These are phyloP conservation scores for Lentithecium fluviatile DNA, from an alignment of 495 filamentous ascomycete genomes.

Conservation along the genomic window DNA sequence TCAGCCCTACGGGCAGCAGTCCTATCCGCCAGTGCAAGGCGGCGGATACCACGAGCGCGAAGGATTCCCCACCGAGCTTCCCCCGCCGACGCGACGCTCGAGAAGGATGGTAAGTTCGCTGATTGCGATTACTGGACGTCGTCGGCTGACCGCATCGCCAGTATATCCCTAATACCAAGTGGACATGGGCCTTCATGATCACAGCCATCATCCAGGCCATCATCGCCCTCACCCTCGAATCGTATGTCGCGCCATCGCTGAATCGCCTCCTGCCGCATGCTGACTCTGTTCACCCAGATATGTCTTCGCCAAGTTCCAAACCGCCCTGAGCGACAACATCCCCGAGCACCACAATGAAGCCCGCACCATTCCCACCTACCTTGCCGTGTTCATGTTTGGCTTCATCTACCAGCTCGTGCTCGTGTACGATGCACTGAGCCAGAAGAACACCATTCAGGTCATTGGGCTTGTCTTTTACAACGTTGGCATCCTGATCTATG, in stretches of 20 bases:
- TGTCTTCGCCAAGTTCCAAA: slow-evolving; percentile 69
- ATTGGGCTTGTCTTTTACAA: slow-evolving; percentile 95
- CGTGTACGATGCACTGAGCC: slow-evolving; percentile 85
- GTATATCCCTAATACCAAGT: slow-evolving; percentile 73
- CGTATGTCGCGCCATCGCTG: slow-evolving; percentile 56
- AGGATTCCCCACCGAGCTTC: slow-evolving; percentile 48
- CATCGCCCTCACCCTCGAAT: slow-evolving; percentile 77
- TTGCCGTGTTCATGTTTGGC: slow-evolving; percentile 95
- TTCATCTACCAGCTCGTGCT: slow-evolving; percentile 88
- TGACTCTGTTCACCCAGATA: slow-evolving; percentile 56
- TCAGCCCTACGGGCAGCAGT: slow-evolving; percentile 13
- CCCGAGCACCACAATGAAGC: slow-evolving; percentile 43
- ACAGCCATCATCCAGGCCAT: slow-evolving; percentile 72
- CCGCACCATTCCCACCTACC: slow-evolving; percentile 80
- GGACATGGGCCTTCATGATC: slow-evolving; percentile 84
- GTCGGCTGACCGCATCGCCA: too few relatives aligned
- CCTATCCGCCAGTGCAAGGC: slow-evolving; percentile 4
- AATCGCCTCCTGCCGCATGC: not conserved
- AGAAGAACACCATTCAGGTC: slow-evolving; percentile 98
- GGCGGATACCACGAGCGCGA: slow-evolving; percentile 58
- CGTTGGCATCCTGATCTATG: slow-evolving; percentile 84
- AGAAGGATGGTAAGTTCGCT: slow-evolving; percentile 45
- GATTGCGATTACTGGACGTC: too few relatives aligned
- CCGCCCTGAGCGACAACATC: slow-evolving; percentile 45
- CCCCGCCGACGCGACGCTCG: slow-evolving; percentile 15